Conservation (phyloP, 1,139 yeast species). For the Geotrichum siamense region DNA sequence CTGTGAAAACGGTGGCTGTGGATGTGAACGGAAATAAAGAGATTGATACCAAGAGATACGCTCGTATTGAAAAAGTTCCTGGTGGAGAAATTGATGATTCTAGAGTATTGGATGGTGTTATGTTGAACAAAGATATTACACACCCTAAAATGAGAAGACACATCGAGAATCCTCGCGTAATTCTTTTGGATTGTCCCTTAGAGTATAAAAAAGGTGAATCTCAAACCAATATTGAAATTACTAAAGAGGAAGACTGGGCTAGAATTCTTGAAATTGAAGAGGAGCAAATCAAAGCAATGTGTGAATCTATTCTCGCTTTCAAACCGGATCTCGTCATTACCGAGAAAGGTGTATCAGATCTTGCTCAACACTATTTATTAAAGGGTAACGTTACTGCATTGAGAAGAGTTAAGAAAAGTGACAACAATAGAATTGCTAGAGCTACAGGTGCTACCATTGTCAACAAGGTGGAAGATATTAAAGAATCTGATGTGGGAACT, state of each 20-base stretch:
- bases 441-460: slow-evolving; percentile 98
- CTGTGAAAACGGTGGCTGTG: slow-evolving; percentile 75
- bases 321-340: slow-evolving; percentile 94
- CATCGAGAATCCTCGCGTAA: slow-evolving; percentile 81
- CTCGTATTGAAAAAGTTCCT: slow-evolving; percentile 89
- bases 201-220: slow-evolving; percentile 99
- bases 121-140: slow-evolving; percentile 92
- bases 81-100: slow-evolving; percentile 95
- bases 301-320: slow-evolving; percentile 76
- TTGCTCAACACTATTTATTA: slow-evolving; percentile 92
- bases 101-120: slow-evolving; percentile 80
- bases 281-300: slow-evolving; percentile 84
- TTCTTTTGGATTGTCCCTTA: slow-evolving; percentile 89
- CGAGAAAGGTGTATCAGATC: slow-evolving; percentile 96
- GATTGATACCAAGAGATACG: slow-evolving; percentile 89
- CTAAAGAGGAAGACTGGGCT: slow-evolving; percentile 95
- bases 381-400: slow-evolving; percentile 91
- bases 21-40: slow-evolving; percentile 64
- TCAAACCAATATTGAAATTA: slow-evolving; percentile 94
- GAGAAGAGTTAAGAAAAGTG: slow-evolving; percentile 93
- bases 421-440: slow-evolving; percentile 92
- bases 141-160: slow-evolving; percentile 95
- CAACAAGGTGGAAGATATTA: slow-evolving; percentile 88
- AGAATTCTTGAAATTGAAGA: slow-evolving; percentile 94
- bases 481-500: slow-evolving; percentile 83